A percentile compares a stretch with the other conserved stretches of the same genome.
These are phyloP conservation scores for Penstemon eatonii DNA, from an alignment of 257 asterid species.

Conservation along the genomic window DNA sequence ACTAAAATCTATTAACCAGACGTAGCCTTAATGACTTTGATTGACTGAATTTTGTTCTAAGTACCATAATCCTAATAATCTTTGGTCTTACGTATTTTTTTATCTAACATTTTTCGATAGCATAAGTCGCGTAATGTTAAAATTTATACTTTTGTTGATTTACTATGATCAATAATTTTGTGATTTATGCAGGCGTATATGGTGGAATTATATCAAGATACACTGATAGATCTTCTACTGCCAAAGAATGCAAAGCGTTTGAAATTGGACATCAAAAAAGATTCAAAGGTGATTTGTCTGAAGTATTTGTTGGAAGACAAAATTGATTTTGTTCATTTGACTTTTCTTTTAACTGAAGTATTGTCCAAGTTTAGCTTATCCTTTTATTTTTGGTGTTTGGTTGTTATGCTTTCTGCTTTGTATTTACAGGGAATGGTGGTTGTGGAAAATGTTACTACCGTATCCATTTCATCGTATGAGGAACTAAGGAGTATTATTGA, in stretches of 20 bases:
- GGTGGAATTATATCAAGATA: slow-evolving; percentile 95
- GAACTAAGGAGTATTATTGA: slow-evolving; percentile 65
- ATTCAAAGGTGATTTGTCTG: slow-evolving; percentile 64
- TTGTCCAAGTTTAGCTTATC: slow-evolving; percentile 8
- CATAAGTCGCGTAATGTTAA: neutral
- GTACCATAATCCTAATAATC: neutral
- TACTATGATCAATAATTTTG: slow-evolving; percentile 20
- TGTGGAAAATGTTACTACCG: slow-evolving; percentile 73
- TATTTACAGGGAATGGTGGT: slow-evolving; percentile 80
- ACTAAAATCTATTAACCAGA: neutral
- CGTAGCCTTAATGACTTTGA: neutral
- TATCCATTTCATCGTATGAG: slow-evolving; percentile 69
- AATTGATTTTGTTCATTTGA: slow-evolving; percentile 11
- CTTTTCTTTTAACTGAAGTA: slow-evolving; percentile 3
- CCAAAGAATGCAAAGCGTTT: slow-evolving; percentile 69
- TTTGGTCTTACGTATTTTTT: neutral
- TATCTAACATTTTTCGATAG: neutral
- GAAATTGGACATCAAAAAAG: slow-evolving; percentile 90
- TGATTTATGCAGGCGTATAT: slow-evolving; percentile 72
- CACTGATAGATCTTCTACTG: slow-evolving; percentile 73
- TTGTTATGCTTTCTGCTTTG: slow-evolving; percentile 29
- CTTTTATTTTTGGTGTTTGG: slow-evolving; percentile 14
- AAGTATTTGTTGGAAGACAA: neutral
- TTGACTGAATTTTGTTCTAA: neutral
- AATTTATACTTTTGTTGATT: slow-evolving; percentile 2